Base-by-base conservation (phyloP, 768 basidiomycete species). In the Cystoderma amianthinum region DNA sequence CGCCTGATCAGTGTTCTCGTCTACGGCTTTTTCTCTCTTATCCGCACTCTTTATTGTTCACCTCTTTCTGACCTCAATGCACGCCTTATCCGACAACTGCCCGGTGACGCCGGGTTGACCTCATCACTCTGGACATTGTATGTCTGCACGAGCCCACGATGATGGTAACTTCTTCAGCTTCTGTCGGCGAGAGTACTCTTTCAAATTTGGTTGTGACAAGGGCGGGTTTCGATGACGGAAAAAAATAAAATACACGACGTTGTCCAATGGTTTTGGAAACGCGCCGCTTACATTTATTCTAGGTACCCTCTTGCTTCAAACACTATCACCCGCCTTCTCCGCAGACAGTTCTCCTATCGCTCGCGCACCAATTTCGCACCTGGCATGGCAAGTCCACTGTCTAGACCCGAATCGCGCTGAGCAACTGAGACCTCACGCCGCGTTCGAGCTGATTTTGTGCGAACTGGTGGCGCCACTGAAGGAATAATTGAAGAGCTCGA, bases 331-430 rank as follows among this genome's bases (percentile, higher is more conserved):
- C 34, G 7, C 25, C 25, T 28, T 28, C 12, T 16, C 12, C 16
- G 18, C 7, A 7, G 9, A n/a, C 34, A 16, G 10, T 7, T 17
- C n/a, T 36, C 34, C 34, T 38, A 46, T 46, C 30, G 43, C 42
- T 48, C 57, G 46, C 48, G 47, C 48, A 48, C 48, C 38, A n/a
- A 32, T 28, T 52, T 44, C 54, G 44, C 51, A 35, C 42, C 40
- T 19, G 48, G 45, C 40, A 47, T 53, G 62, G 67, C 69, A 56
- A 70, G 68, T 57, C 65, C 62, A 54, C 36, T 48, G 54, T 40
- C 53, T 41, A 45, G 28, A 42, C n/a, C 47, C 46, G 55, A 54
- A 44, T 39, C n/a, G 48, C 22, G 52, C 47, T 38, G 46, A 39
- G 49, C 11, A 20, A 28, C 38, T 19, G 19, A 21, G 34, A 25